phyloP scores from a whole-genome alignment of 179 eudicot species.

The Vitellaria paradoxa region DNA sequence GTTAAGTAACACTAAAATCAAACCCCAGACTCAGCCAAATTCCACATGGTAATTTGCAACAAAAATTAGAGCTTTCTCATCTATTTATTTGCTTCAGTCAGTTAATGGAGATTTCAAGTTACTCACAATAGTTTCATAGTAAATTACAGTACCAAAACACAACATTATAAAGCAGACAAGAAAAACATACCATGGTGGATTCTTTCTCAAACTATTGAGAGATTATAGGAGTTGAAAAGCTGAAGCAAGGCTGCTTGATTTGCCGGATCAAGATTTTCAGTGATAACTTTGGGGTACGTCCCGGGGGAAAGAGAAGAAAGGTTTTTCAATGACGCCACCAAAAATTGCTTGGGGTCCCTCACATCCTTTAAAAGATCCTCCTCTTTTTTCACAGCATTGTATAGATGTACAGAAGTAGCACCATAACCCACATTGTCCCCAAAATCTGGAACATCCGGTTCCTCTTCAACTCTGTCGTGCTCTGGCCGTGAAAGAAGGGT shows the following conservation, averaged over 20 bases:
- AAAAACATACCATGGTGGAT: constrained; percentile 15
- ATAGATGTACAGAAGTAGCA: constrained; percentile 75
- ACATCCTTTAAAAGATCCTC: constrained; percentile 90
- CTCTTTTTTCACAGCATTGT: constrained; percentile 82
- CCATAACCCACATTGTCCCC: constrained; percentile 67
- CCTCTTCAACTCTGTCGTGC: constrained; percentile 83
- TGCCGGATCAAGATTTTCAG: constrained; percentile 63
- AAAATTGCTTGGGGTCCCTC: constrained; percentile 76
- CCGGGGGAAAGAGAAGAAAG: constrained; percentile 62
- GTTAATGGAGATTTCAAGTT: too few relatives aligned
- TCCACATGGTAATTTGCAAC: too few relatives aligned
- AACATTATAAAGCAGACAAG: constrained; percentile 13
- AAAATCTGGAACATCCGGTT: constrained; percentile 85
- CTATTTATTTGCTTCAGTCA: too few relatives aligned
- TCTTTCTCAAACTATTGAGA: constrained; percentile 35
- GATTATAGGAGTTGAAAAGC: constrained; percentile 47
- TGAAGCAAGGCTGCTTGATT: constrained; percentile 81
- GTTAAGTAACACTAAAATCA: too few relatives aligned
- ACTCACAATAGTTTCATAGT: too few relatives aligned
- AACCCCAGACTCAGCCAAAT: too few relatives aligned
- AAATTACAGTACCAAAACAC: neutral
- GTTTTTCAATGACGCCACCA: constrained; percentile 58
- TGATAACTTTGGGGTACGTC: constrained; percentile 52
- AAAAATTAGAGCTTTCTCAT: too few relatives aligned
- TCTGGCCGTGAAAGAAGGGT: constrained; percentile 84